Base-by-base conservation (phyloP, 2,329 filamentous ascomycete species). In the Neodidymelliopsis sp. region DNA sequence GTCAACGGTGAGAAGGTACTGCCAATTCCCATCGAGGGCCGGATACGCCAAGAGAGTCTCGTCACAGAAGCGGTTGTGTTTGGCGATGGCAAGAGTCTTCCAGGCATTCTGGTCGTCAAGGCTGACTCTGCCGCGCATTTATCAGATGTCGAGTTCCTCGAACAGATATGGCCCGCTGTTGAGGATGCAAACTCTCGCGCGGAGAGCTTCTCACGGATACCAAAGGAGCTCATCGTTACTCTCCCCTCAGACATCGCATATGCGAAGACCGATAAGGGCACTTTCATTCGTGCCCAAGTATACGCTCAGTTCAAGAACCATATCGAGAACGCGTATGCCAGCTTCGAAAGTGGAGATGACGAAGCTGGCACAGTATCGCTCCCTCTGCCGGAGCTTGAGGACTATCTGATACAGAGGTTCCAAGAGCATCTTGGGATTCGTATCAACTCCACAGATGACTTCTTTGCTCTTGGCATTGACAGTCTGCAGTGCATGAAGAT, bases 21-120 rank as follows among this genome's bases (percentile, higher is more conserved):
- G 15, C 78, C 78, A 0, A 66, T 80, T 5, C 69, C 73, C 0
- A 74, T 79, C 28, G 85, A 88, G 62, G 77, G 80, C 4, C 73
- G 75, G 0, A 78, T 86, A 6, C 74, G 82, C 7, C 77, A 83
- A 41, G 74, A 81, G 37, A 69, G 74, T 3, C 67, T 79, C 0
- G 80, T 87, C 0, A 72, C 77, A 12, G 84, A 87, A 49, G 79
- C 79, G 0, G 73, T 85, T 2, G 77, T 84, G 0, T 84, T 86
- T 52, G 84, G 84, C 0, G 75, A 78, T 1, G 81, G 79, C 7
- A 77, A 75, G 36, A 73, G 77, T 1, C 73, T 79, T 20, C 80
- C 81, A 0, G 84, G 83, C 1, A 57, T 84, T 9, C 57, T 85
- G 9, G 70, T 86, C 10, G 70, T 86, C 16, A 77, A 79, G 19